A percentile compares a stretch with the other conserved stretches of the same genome.
These are phyloP conservation scores for Moringa oleifera DNA, from an alignment of 345 rosid genomes.

Conservation along the genomic window DNA sequence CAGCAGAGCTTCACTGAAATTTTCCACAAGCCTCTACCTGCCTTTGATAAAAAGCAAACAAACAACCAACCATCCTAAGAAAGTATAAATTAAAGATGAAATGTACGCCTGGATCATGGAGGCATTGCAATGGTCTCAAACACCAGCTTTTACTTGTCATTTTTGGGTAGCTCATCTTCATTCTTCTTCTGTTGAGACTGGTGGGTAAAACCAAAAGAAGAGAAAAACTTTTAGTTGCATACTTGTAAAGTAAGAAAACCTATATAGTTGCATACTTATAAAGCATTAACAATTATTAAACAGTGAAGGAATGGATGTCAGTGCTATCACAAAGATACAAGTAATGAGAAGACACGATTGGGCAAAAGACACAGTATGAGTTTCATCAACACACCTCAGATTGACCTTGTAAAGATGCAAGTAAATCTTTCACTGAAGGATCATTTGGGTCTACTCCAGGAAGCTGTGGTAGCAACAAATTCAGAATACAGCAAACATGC, in stretches of 20 bases:
- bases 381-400: constrained; percentile 43
- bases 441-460: constrained; percentile 86
- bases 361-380: background rate
- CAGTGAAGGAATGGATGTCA: no score
- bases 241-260: no score
- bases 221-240: background rate
- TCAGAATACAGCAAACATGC: constrained; percentile 3
- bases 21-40: no score
- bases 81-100: background rate
- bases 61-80: background rate
- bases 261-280: no score
- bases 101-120: no score
- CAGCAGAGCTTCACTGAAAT: no score
- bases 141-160: constrained; percentile 31
- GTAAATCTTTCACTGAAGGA: constrained; percentile 63
- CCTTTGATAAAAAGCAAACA: no score
- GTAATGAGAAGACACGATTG: background rate
- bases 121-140: no score
- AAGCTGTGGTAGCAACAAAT: constrained; percentile 38
- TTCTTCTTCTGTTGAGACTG: constrained; percentile 38
- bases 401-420: constrained; percentile 60
- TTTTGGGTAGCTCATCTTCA: constrained; percentile 33
- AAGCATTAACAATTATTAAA: no score
- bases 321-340: no score
- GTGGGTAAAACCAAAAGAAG: background rate